phyloP scores from a whole-genome alignment of 2,329 filamentous ascomycete species.

The Trichoderma koningiopsis region DNA sequence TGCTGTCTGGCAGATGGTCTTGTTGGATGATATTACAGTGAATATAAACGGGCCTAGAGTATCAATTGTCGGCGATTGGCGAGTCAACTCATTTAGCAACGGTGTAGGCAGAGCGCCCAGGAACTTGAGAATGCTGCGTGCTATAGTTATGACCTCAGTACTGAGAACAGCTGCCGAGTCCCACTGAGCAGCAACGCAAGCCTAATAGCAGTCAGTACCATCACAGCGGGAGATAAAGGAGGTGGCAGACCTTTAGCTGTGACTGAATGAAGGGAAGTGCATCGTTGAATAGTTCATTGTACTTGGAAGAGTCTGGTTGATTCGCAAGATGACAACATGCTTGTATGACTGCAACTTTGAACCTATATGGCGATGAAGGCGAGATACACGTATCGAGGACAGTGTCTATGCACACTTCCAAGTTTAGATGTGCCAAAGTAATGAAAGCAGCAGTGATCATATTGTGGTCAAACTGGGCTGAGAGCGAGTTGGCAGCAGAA shows the following conservation, averaged over 20 bases:
- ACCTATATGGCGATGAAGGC: slow-evolving; percentile 57
- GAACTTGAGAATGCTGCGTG: slow-evolving; percentile 55
- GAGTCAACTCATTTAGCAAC: slow-evolving; percentile 38
- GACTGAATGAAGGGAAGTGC: slow-evolving; percentile 59
- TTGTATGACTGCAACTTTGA: slow-evolving; percentile 65
- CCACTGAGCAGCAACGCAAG: slow-evolving; percentile 1
- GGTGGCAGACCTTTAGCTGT: slow-evolving; percentile 55
- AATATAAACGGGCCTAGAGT: slow-evolving; percentile 56
- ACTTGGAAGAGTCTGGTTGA: slow-evolving; percentile 51
- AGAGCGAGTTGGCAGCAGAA: slow-evolving; percentile 43
- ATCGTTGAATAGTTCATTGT: slow-evolving; percentile 57
- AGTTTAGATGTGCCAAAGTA: slow-evolving; percentile 62
- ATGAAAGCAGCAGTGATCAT: slow-evolving; percentile 69
- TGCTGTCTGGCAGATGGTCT: slow-evolving; percentile 52
- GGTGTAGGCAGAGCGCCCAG: slow-evolving; percentile 52
- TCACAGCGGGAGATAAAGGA: background rate
- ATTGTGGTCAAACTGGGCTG: slow-evolving; percentile 60
- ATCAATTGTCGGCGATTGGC: slow-evolving; percentile 31
- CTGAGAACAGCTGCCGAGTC: slow-evolving; percentile 13
- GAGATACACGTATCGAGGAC: slow-evolving; percentile 60
- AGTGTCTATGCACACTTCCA: slow-evolving; percentile 59
- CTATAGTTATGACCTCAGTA: slow-evolving; percentile 31
- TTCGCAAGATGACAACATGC: slow-evolving; percentile 65
- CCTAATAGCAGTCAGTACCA: slow-evolving; percentile 26
- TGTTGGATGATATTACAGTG: slow-evolving; percentile 56